Conservation (phyloP, 2,329 filamentous ascomycete genomes). For the Penicillium aurantiogriseum region DNA sequence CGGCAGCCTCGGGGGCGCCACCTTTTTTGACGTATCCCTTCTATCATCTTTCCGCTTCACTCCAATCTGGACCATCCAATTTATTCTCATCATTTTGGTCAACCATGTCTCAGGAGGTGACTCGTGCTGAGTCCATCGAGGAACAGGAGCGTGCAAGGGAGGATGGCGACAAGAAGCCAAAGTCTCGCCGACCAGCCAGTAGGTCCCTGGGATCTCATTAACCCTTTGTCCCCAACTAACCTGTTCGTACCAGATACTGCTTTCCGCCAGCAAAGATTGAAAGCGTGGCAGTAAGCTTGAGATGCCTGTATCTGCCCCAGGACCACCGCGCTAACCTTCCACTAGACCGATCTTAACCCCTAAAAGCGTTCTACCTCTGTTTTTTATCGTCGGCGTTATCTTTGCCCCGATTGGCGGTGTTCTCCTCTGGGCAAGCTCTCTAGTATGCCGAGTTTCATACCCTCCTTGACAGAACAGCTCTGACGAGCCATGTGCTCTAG, state of each 20-base stretch:
- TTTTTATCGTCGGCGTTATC: constrained; percentile 86
- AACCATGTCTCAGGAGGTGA: constrained; percentile 45
- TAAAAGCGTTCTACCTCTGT: constrained; percentile 86
- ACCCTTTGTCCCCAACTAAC: constrained; percentile 6
- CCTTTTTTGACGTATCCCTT: constrained; percentile 28
- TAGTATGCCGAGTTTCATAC: constrained; percentile 52
- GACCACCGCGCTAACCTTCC: constrained; percentile 17
- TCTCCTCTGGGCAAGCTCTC: constrained; percentile 78
- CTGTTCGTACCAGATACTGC: constrained; percentile 69
- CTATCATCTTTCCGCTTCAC: constrained; percentile 5
- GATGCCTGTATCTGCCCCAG: neutral
- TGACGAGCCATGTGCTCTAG: constrained; percentile 44
- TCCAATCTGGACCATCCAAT: neutral
- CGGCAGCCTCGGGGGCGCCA: constrained; percentile 21
- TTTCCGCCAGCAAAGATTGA: constrained; percentile 92
- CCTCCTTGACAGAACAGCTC: neutral
- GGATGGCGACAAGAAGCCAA: constrained; percentile 68
- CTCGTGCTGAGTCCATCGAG: constrained; percentile 44
- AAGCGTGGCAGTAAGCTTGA: constrained; percentile 87
- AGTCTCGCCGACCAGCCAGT: constrained; percentile 92
- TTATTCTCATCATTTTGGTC: neutral
- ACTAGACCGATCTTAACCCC: constrained; percentile 86
- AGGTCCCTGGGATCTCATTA: constrained; percentile 30
- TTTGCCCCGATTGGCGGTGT: constrained; percentile 90
- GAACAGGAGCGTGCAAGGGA: constrained; percentile 43